phyloP scores from a whole-genome alignment of 371 early-diverging fungal genomes.

The Rhizopus microsporus region DNA sequence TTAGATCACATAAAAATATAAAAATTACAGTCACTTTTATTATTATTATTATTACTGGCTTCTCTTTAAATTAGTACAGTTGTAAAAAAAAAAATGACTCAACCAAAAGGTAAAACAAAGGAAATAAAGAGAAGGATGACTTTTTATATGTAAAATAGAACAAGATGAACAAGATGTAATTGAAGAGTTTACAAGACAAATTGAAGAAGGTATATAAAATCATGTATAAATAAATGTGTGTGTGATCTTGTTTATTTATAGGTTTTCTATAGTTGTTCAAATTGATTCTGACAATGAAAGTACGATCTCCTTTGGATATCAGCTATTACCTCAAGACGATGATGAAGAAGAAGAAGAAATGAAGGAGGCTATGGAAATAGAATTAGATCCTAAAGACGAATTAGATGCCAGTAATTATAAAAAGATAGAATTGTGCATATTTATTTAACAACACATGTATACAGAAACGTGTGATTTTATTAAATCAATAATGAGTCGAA shows the following conservation, averaged over 20 bases:
- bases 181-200: slow-evolving; percentile 42
- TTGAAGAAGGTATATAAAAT: slow-evolving; percentile 28
- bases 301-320: slow-evolving; percentile 24
- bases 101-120: too few relatives aligned
- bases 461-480: slow-evolving; percentile 39
- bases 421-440: neutral
- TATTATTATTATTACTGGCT: too few relatives aligned
- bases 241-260: neutral
- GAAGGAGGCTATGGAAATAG: slow-evolving; percentile 17
- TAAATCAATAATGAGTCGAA: slow-evolving; percentile 41
- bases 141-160: neutral
- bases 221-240: neutral
- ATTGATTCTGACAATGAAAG: slow-evolving; percentile 22
- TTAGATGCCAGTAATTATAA: slow-evolving; percentile 24
- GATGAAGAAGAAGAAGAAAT: slow-evolving; percentile 19
- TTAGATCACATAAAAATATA: too few relatives aligned
- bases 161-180: slow-evolving; percentile 24
- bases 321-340: slow-evolving; percentile 39
- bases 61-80: too few relatives aligned
- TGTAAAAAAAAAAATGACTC: too few relatives aligned
- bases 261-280: slow-evolving; percentile 16
- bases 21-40: too few relatives aligned
- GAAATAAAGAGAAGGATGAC: too few relatives aligned
- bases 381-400: slow-evolving; percentile 16
- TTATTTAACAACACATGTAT: neutral